Evolutionary conservation across 2,329 filamentous ascomycete genomes (phyloP).

Genomic region (Didymella exigua): DNA sequence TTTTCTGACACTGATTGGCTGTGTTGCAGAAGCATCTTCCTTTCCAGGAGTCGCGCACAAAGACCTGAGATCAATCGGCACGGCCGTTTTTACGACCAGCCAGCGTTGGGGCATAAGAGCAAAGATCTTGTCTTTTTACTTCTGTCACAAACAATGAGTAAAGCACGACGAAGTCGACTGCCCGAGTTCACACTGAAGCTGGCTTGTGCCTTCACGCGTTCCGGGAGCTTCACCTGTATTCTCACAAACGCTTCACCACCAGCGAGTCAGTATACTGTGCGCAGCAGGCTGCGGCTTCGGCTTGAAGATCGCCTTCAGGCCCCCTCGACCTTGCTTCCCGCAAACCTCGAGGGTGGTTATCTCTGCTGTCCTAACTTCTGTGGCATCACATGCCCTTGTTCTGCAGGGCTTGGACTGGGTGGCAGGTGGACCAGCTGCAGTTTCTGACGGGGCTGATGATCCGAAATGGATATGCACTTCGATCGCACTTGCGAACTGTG

Average conservation of each 20-base stretch:
- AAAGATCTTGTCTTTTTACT: background rate
- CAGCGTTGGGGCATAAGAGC: slow-evolving; percentile 18
- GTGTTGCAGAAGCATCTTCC: background rate
- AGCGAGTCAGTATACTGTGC: slow-evolving; percentile 23
- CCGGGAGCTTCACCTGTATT: background rate
- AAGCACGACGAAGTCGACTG: background rate
- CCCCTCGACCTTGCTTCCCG: slow-evolving; percentile 49
- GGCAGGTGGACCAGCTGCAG: slow-evolving; percentile 16
- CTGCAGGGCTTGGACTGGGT: slow-evolving; percentile 16
- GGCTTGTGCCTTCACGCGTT: background rate
- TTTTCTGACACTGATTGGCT: background rate
- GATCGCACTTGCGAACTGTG: slow-evolving; percentile 18
- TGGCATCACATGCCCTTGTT: slow-evolving; percentile 10
- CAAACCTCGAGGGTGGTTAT: slow-evolving; percentile 38
- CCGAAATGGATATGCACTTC: slow-evolving; percentile 24
- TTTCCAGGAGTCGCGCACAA: slow-evolving; percentile 9
- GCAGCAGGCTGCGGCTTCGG: slow-evolving; percentile 29
- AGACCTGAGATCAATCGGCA: slow-evolving; percentile 21
- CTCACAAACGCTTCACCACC: background rate
- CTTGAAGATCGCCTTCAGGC: slow-evolving; percentile 42
- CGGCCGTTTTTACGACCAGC: slow-evolving; percentile 13
- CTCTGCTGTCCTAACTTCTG: background rate
- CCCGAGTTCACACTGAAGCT: background rate
- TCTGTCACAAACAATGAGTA: background rate
- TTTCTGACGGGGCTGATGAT: slow-evolving; percentile 21